Evolutionary conservation across 768 basidiomycete genomes (phyloP).

Genomic region (Nevesoporus exiguus): DNA sequence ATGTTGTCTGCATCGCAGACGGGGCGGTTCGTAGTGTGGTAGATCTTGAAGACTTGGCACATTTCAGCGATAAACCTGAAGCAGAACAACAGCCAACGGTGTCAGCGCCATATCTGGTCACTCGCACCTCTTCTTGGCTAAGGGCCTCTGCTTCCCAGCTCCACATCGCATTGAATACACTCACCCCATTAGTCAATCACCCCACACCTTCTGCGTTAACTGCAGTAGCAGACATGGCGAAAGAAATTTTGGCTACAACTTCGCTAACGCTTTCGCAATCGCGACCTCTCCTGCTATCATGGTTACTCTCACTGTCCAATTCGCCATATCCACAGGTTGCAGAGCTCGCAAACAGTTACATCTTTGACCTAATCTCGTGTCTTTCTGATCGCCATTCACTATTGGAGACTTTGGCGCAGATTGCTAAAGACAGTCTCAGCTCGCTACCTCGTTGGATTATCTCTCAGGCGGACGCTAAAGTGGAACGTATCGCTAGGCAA

Average conservation of each 20-base stretch:
- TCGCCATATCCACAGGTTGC: constrained; percentile 56
- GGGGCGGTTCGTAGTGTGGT: constrained; percentile 54
- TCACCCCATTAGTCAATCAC: constrained; percentile 70
- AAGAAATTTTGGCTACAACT: constrained; percentile 50
- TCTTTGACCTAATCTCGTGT: constrained; percentile 44
- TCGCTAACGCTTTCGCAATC: constrained; percentile 62
- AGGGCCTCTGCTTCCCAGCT: constrained; percentile 79
- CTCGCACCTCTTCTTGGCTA: constrained; percentile 74
- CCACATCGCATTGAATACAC: constrained; percentile 73
- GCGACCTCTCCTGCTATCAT: constrained; percentile 64
- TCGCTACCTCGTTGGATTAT: constrained; percentile 70
- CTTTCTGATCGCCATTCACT: constrained; percentile 45
- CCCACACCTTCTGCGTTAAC: constrained; percentile 62
- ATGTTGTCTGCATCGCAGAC: constrained; percentile 60
- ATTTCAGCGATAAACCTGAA: constrained; percentile 23
- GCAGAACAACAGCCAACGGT: constrained; percentile 19
- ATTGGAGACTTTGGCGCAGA: constrained; percentile 56
- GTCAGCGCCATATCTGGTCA: constrained; percentile 45
- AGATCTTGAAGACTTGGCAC: constrained; percentile 61
- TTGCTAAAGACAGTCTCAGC: constrained; percentile 60
- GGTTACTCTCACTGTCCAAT: constrained; percentile 68
- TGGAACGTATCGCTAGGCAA: constrained; percentile 63
- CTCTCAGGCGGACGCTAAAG: constrained; percentile 68
- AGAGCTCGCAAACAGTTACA: constrained; percentile 40
- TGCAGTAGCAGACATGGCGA: constrained; percentile 56